A percentile compares a stretch with the other conserved stretches of the same genome.
Evolutionary conservation across 1,139 yeast species (phyloP).

Genomic region (Schizosaccharomyces versatilis): DNA sequence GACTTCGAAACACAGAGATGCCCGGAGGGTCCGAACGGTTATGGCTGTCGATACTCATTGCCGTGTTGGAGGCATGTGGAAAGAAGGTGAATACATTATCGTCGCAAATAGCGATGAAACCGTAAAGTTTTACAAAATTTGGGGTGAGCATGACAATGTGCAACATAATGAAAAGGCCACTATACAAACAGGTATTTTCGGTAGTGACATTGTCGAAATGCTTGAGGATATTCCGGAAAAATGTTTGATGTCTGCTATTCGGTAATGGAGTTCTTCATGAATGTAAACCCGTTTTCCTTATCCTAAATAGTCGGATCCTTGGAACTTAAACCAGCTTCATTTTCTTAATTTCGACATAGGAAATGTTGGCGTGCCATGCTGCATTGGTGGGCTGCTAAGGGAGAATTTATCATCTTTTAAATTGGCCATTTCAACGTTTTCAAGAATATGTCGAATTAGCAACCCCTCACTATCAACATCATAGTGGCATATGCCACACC

Average conservation of each 20-base stretch:
- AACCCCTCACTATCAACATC: background rate
- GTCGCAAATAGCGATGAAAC: constrained; percentile 95
- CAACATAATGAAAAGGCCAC: constrained; percentile 10
- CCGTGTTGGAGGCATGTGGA: constrained; percentile 65
- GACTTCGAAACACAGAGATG: constrained; percentile 29
- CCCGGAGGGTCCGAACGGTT: constrained; percentile 33
- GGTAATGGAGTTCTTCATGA: background rate
- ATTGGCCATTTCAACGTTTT: background rate
- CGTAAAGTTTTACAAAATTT: constrained; percentile 81
- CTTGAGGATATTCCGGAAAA: constrained; percentile 25
- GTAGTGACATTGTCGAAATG: constrained; percentile 33
- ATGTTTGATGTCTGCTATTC: constrained; percentile 11
- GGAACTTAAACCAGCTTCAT: no score
- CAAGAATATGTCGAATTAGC: background rate
- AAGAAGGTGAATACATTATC: constrained; percentile 74
- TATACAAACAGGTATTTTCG: constrained; percentile 22
- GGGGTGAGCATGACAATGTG: constrained; percentile 26
- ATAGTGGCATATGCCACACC: background rate
- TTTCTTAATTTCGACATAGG: no score
- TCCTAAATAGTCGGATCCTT: no score
- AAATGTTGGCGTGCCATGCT: no score
- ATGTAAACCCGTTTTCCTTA: no score
- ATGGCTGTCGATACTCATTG: constrained; percentile 72
- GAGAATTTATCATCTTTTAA: no score
- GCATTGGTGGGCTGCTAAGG: no score